Evolutionary conservation across 2,329 filamentous ascomycete species (phyloP).

Genomic region (Colletotrichum orbiculare): DNA sequence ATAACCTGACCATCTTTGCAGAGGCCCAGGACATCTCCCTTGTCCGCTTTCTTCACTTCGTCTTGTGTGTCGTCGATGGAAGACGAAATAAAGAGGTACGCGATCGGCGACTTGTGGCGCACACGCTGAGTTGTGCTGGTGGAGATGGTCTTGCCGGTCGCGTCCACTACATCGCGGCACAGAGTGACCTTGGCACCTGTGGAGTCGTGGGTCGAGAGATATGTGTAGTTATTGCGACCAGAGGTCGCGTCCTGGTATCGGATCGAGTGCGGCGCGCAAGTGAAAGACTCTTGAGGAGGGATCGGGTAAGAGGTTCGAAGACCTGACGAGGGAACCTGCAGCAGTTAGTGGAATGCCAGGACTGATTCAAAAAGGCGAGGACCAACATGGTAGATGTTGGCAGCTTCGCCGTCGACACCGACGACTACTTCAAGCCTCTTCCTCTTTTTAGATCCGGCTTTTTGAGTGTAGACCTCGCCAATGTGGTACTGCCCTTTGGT

Average conservation of each 20-base stretch:
- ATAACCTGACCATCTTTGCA: constrained; percentile 70
- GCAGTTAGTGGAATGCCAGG: constrained; percentile 37
- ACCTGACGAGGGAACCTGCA: constrained; percentile 69
- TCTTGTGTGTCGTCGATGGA: constrained; percentile 30
- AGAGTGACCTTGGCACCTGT: constrained; percentile 64
- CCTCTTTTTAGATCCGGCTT: constrained; percentile 67
- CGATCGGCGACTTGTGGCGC: constrained; percentile 49
- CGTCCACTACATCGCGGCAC: constrained; percentile 67
- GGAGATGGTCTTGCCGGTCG: constrained; percentile 63
- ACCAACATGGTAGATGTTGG: constrained; percentile 74
- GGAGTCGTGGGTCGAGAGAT: constrained; percentile 65
- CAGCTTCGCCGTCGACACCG: constrained; percentile 72
- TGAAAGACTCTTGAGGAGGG: constrained; percentile 72
- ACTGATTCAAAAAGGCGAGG: not conserved
- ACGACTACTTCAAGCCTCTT: constrained; percentile 73
- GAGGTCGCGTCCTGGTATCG: constrained; percentile 60
- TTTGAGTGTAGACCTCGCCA: constrained; percentile 70
- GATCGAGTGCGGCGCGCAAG: constrained; percentile 70
- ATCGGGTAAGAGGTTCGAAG: constrained; percentile 75
- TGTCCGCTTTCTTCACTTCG: constrained; percentile 10
- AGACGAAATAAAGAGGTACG: constrained; percentile 54
- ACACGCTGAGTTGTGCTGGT: constrained; percentile 55
- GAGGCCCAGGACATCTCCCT: constrained; percentile 62
- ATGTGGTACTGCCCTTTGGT: constrained; percentile 61
- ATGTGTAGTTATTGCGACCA: constrained; percentile 69